phyloP scores from a whole-genome alignment of 192 early-diverging fungal genomes.

The Oehlia diaphana region DNA sequence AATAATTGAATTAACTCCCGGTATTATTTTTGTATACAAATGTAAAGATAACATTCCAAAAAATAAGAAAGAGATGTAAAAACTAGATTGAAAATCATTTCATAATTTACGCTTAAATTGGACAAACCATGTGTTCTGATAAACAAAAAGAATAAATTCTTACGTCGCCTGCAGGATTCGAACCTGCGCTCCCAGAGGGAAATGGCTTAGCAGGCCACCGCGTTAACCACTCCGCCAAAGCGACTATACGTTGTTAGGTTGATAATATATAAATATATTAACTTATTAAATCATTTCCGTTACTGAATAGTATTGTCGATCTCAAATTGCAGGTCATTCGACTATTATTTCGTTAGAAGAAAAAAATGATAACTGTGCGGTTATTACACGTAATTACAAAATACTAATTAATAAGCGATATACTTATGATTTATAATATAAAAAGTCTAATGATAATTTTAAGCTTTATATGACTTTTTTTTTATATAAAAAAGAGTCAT shows the following conservation, averaged over 20 bases:
- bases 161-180: constrained; percentile 68
- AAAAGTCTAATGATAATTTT: no score
- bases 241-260: neutral
- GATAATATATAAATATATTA: neutral
- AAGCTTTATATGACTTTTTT: neutral
- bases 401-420: no score
- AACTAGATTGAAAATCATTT: neutral
- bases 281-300: no score
- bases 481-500: neutral
- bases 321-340: no score
- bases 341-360: no score
- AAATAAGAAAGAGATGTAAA: neutral
- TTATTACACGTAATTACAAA: no score
- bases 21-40: constrained; percentile 2
- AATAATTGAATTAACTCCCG: neutral
- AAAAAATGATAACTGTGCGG: no score
- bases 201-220: constrained; percentile 67
- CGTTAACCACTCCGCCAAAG: constrained; percentile 68
- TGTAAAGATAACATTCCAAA: neutral
- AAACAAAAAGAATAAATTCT: constrained; percentile 33
- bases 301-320: no score
- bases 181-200: constrained; percentile 62
- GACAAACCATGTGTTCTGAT: neutral
- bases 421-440: no score
- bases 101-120: neutral